Base-by-base conservation (phyloP, 345 rosid genomes). In the Salix caprea region DNA sequence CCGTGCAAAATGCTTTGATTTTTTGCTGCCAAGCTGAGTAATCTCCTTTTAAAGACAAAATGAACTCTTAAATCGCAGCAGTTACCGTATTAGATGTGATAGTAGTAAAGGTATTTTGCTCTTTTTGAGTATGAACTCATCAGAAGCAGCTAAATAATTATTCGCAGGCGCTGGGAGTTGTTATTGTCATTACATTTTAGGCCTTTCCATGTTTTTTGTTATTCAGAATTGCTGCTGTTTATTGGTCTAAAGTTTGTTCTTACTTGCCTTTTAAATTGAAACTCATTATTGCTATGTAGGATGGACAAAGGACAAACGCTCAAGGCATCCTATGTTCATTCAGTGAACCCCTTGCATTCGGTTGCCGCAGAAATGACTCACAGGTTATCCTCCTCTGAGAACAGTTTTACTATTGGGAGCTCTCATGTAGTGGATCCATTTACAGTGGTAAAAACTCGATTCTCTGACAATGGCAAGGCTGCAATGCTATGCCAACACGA, bases 311-410 rank as follows among this genome's bases (percentile, higher is more conserved):
- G 97, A 39, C 89, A 90, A 81, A 76, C 93, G 14, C 42, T 93
- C 36, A 90, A 87, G 83, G 92, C 92, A 70, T 88, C 96, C 34
- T 93, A 93, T 58, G 76, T 86, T 14, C 96, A 93, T 83, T 78
- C 79, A 3, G 86, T 93, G 82, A 81, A 85, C 76, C 88, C 88
- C 36, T 77, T 83, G 76, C 87, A 86, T 58, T 76, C 90, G 2
- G 85, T 91, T 67, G 96, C 89, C 4, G 93, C 96, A 21, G 96
- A 93, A 87, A 83, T 93, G 87, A 87, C 88, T n/a, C 94, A 88
- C 73, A 84, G 86, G 52, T 86, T 93, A 82, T 77, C 97, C 14
- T 85, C 78, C 77, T 76, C 80, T 40, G 86, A 86, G 77, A 91
- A 85, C 80, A 89, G 82, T 77, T 91, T 90, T 76, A 84, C 84